Base-by-base conservation (phyloP, 2,329 filamentous ascomycete species). In the Aspergillus persii region DNA sequence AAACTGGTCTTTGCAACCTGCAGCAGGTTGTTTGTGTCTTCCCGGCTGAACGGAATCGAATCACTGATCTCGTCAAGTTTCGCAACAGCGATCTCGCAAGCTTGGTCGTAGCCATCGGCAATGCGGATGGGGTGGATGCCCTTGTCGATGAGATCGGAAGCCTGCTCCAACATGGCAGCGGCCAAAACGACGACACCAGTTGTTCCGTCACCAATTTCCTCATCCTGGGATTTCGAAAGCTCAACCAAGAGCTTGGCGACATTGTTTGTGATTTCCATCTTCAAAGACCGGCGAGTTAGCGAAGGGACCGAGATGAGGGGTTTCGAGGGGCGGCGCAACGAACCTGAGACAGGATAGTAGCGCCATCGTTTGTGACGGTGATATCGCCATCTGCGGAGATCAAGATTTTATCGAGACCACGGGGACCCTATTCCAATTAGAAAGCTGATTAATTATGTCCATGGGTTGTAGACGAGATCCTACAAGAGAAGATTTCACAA, bases 211-310 rank as follows among this genome's bases (percentile, higher is more conserved):
- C 95, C 95, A 72, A 99, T 99, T 80, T 99, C 95, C 69, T 98
- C 94, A 72, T 99, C 95, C 77, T 99, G 95, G 44, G 95, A 98
- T 82, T 96, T 97, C 65, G 95, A 98, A 46, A 99, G 88, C 76
- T 97, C 94, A 53, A 99, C 95, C 61, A 99, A 83, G 54, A 99
- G 84, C 81, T 98, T 98, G 63, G 95, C 95, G 63, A 99, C 92
- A 78, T 98, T 94, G 84, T 99, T 98, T 68, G 91, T 91, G 69
- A 99, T 94, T 81, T 99, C 95, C 95, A 99, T 99, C 85, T 96
- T 72, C 54, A 49, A 33, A 56, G 50, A n/a, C 18, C 56, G 50
- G 30, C 36, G 33, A 52, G 58, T 70, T 57, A 71, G 67, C 47
- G 23, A 12, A 54, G 50, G 36, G 18, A 51, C 29, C 50, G 31